Base-by-base conservation (phyloP, 345 rosid genomes). In the Gossypium ekmanianum region DNA sequence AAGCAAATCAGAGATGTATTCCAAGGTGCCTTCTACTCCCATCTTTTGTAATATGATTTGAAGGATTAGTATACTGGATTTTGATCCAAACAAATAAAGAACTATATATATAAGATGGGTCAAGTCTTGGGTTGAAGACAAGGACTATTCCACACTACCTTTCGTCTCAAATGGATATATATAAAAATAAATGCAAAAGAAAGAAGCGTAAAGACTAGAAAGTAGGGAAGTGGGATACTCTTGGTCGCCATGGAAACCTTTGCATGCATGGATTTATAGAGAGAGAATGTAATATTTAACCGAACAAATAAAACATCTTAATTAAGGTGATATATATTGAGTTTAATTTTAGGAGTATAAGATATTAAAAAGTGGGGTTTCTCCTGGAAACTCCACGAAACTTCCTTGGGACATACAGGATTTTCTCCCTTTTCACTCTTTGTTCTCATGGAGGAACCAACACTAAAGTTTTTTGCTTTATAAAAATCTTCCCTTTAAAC, bases 21-120 rank as follows among this genome's bases (percentile, higher is more conserved):
- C 91, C 68, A 91, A 16, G 9, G 92, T 89, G 26, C 95, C 97
- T 71, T 80, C 80, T 11, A 91, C 87, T 77, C 97, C 97, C 97
- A 94, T 93, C 72, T 83, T 47, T 16, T n/a, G 18, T 61, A 70
- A 6, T 70, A 56, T 16, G 20, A 18, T 66, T 45, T 2, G 29
- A 20, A 44, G 54, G 54, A 17, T 47, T 6, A 34, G 41, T 47
- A 9, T 22, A 67, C 1, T 3, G 68, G 17, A 10, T 39, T 43
- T 65, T 11, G 16, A 43, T 65, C 9, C 16, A 43, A 26, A 48
- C 18, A 48, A 67, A 54, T 11, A 44, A 67, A 20, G 62, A 5
- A 45, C 7, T 67, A 13, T 67, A 66, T 45, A 20, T 45, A 47
- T 47, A 67, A 8, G 71, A 67, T 13, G 12, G 54, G 5, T 67